Evolutionary conservation across 805 yeast species (phyloP).

Genomic region (Teunomyces tritomae): DNA sequence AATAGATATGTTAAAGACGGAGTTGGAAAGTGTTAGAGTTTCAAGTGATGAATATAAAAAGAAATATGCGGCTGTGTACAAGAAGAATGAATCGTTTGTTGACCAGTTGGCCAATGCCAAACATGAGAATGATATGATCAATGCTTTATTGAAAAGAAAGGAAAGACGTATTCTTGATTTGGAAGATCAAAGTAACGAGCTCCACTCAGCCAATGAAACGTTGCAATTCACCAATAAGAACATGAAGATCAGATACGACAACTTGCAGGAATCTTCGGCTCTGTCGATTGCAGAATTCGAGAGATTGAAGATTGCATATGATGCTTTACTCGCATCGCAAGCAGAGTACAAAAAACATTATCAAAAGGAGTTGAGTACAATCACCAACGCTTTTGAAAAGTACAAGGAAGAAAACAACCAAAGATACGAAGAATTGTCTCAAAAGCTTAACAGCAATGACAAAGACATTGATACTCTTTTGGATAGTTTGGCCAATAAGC

Average conservation of each 20-base stretch:
- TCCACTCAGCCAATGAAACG: conserved; percentile 47
- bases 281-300: conserved; percentile 50
- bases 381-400: conserved; percentile 35
- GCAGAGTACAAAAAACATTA: conserved; percentile 51
- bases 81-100: conserved; percentile 52
- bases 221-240: conserved; percentile 49
- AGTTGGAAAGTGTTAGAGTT: conserved; percentile 38
- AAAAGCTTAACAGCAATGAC: conserved; percentile 42
- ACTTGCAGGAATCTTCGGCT: conserved; percentile 46
- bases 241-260: conserved; percentile 48
- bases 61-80: conserved; percentile 45
- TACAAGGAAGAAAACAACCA: conserved; percentile 37
- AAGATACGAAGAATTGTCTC: conserved; percentile 33
- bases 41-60: conserved; percentile 50
- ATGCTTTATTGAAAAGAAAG: conserved; percentile 64
- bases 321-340: conserved; percentile 52
- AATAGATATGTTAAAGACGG: conserved; percentile 43
- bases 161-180: conserved; percentile 66
- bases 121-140: conserved; percentile 75
- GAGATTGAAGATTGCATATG: conserved; percentile 56
- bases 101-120: conserved; percentile 69
- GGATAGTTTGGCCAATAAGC: conserved; percentile 46
- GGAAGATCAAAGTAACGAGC: conserved; percentile 54
- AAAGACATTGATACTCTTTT: conserved; percentile 49
- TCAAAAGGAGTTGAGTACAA: conserved; percentile 37